Evolutionary conservation across 169 alveolate species (phyloP).

Genomic region (Cyclospora cayetanensis): DNA sequence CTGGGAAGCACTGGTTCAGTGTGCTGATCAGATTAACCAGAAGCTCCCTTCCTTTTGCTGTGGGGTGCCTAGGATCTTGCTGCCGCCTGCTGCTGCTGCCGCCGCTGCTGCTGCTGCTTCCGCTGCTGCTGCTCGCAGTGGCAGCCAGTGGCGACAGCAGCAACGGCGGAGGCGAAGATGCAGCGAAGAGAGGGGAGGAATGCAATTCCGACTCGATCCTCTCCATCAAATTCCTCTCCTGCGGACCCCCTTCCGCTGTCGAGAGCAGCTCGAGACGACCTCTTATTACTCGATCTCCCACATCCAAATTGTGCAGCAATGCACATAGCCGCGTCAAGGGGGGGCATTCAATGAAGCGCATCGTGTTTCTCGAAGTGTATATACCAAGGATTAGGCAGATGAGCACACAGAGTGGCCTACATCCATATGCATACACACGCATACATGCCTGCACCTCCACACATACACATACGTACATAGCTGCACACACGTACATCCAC

Average conservation of each 20-base stretch:
- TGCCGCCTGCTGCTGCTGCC: slow-evolving; percentile 3
- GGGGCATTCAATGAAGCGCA: slow-evolving; percentile 79
- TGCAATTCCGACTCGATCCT: slow-evolving; percentile 69
- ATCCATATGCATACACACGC: no score
- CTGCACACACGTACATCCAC: no score
- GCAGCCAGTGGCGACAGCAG: slow-evolving; percentile 55
- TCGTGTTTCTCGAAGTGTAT: background rate
- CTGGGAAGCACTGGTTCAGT: slow-evolving; percentile 81
- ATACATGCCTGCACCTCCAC: no score
- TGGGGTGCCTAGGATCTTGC: background rate
- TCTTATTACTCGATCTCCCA: slow-evolving; percentile 78
- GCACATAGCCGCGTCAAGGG: slow-evolving; percentile 75
- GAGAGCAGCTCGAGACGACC: slow-evolving; percentile 79
- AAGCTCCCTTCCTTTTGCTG: slow-evolving; percentile 65
- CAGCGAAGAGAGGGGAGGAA: slow-evolving; percentile 74
- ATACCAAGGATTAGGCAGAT: no score
- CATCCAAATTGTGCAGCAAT: slow-evolving; percentile 75
- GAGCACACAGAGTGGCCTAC: no score
- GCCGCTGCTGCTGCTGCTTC: slow-evolving; percentile 2
- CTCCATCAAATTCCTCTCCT: background rate
- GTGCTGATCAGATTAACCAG: slow-evolving; percentile 78
- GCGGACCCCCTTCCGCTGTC: slow-evolving; percentile 24
- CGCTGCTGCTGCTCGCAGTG: slow-evolving; percentile 34
- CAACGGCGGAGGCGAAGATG: slow-evolving; percentile 73
- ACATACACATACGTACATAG: no score